A percentile compares a stretch with the other conserved stretches of the same genome.
These are phyloP conservation scores for Phytopythium chamaehyphon DNA, from an alignment of 352 stramenopile genomes.

Conservation along the genomic window DNA sequence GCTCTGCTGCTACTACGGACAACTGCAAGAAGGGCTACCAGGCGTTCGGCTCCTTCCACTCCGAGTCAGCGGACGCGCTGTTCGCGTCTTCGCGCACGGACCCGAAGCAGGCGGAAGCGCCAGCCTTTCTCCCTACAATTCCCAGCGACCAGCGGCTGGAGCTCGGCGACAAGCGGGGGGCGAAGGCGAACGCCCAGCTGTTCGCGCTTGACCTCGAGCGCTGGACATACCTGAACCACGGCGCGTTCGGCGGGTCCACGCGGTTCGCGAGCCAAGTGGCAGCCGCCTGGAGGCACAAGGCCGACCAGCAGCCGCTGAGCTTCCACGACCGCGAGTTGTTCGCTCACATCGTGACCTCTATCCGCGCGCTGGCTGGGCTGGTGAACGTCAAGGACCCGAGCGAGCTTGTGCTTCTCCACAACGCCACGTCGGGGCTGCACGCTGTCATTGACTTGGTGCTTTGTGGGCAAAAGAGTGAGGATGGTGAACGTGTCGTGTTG, in stretches of 20 bases:
- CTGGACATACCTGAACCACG: conserved; percentile 95
- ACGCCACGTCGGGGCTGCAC: conserved; percentile 90
- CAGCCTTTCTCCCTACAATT: conserved; percentile 8
- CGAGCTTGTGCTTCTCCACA: conserved; percentile 79
- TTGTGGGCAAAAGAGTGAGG: background rate
- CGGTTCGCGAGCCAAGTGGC: conserved; percentile 62
- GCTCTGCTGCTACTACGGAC: background rate
- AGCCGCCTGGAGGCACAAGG: conserved; percentile 64
- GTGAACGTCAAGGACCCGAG: conserved; percentile 39
- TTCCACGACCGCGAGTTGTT: conserved; percentile 94
- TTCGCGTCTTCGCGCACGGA: conserved; percentile 25
- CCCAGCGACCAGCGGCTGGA: conserved; percentile 9
- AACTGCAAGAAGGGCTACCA: conserved; percentile 35
- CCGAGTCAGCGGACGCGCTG: conserved; percentile 44
- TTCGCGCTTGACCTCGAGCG: conserved; percentile 50
- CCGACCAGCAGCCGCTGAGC: conserved; percentile 87
- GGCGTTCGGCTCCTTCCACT: conserved; percentile 79
- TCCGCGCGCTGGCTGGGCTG: conserved; percentile 73
- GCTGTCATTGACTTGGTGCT: conserved; percentile 65
- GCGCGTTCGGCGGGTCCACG: conserved; percentile 87
- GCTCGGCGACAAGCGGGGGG: conserved; percentile 10
- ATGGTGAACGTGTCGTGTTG: conserved; percentile 43
- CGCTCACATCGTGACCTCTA: conserved; percentile 76
- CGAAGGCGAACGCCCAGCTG: conserved; percentile 21
- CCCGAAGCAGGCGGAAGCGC: conserved; percentile 11